Percentiles rank a stretch among this genome's conserved stretches.
Conservation (phyloP, 2,329 filamentous ascomycete species). For the Aspergillus texensis region DNA sequence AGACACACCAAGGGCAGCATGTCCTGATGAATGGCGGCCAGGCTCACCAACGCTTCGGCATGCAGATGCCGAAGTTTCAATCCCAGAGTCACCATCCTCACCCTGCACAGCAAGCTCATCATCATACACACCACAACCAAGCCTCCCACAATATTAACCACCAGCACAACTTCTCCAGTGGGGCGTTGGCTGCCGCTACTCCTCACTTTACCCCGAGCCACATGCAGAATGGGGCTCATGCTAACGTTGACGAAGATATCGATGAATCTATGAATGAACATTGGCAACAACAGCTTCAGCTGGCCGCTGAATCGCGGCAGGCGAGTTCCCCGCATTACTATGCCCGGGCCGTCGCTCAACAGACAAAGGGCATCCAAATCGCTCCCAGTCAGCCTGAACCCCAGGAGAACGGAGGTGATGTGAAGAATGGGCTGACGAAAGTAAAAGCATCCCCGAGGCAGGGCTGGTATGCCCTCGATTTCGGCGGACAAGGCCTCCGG, state of each 20-base stretch:
- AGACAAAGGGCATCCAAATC: constrained; percentile 50
- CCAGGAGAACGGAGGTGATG: constrained; percentile 55
- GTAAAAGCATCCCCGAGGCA: constrained; percentile 63
- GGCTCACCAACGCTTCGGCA: constrained; percentile 51
- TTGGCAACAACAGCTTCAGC: constrained; percentile 84
- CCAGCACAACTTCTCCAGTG: constrained; percentile 54
- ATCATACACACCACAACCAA: constrained; percentile 48
- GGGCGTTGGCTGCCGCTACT: constrained; percentile 48
- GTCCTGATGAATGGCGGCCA: constrained; percentile 55
- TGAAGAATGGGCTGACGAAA: constrained; percentile 67
- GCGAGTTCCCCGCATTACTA: constrained; percentile 74
- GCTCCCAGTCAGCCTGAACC: constrained; percentile 52
- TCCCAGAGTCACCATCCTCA: constrained; percentile 51
- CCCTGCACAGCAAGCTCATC: constrained; percentile 46
- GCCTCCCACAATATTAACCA: constrained; percentile 48
- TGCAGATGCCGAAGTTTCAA: constrained; percentile 53
- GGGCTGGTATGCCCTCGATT: constrained; percentile 90
- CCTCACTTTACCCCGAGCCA: constrained; percentile 63
- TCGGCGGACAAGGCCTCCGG: constrained; percentile 92
- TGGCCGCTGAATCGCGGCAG: constrained; percentile 74
- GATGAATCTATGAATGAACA: constrained; percentile 67
- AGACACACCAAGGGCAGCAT: constrained; percentile 52
- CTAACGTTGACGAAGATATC: constrained; percentile 57
- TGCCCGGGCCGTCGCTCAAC: constrained; percentile 50
- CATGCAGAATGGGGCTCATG: constrained; percentile 62